Conservation (phyloP, 306 rosid species). For the Fragaria iinumae region DNA sequence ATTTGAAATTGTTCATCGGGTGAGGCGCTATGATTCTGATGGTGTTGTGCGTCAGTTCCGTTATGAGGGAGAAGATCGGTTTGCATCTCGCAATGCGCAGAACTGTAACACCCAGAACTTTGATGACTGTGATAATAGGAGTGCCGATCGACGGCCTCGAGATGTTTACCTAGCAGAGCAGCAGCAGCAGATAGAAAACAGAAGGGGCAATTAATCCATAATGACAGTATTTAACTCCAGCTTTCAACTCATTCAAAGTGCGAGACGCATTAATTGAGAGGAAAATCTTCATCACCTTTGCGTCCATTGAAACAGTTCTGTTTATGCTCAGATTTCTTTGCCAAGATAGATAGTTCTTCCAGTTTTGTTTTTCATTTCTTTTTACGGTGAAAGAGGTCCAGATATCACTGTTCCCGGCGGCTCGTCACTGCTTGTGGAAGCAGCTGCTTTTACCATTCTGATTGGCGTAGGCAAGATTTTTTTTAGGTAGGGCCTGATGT, state of each 20-base stretch:
- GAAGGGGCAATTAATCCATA: conserved; percentile 18
- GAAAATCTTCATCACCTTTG: conserved; percentile 13
- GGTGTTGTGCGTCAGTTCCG: conserved; percentile 32
- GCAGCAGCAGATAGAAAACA: conserved; percentile 13
- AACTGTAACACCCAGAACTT: conserved; percentile 23
- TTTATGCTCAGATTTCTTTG: conserved; percentile 4
- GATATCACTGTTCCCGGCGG: conserved; percentile 17
- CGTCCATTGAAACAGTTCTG: neutral
- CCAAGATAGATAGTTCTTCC: conserved; percentile 15
- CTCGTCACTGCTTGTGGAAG: conserved; percentile 31
- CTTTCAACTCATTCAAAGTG: conserved; percentile 2
- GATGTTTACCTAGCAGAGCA: conserved; percentile 18
- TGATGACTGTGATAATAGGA: conserved; percentile 18
- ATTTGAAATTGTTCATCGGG: conserved; percentile 15
- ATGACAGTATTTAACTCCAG: conserved; percentile 3
- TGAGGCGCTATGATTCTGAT: conserved; percentile 27
- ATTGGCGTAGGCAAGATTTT: conserved; percentile 18
- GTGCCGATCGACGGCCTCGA: conserved; percentile 23
- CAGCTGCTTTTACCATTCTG: conserved; percentile 23
- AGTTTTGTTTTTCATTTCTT: neutral
- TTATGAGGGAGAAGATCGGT: conserved; percentile 25
- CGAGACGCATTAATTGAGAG: conserved; percentile 5
- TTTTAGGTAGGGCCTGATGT: conserved; percentile 30
- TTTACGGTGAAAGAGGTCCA: neutral
- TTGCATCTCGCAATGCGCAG: conserved; percentile 25